A percentile compares a stretch with the other conserved stretches of the same genome.
These are phyloP conservation scores for Colletotrichum australisinense DNA, from an alignment of 2,329 filamentous ascomycete species.

Conservation along the genomic window DNA sequence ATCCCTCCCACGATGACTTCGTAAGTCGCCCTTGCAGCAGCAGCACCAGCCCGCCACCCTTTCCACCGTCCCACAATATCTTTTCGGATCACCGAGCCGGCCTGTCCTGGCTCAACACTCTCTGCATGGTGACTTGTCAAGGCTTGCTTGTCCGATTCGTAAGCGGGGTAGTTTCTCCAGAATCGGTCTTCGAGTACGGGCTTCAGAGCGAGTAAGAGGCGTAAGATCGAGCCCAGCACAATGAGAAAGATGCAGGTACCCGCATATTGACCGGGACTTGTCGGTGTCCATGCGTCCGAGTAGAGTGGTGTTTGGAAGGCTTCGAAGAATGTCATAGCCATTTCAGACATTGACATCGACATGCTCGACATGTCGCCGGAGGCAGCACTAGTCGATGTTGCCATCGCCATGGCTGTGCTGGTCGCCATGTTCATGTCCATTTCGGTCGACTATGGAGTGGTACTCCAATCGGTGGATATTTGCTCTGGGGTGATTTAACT, in stretches of 20 bases:
- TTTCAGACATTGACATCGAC: constrained; percentile 48
- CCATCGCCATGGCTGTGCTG: constrained; percentile 25
- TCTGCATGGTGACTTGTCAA: neutral
- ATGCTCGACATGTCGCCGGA: constrained; percentile 16
- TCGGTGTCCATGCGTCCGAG: constrained; percentile 79
- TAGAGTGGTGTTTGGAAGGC: constrained; percentile 63
- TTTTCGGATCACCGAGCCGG: neutral
- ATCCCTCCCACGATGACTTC: constrained; percentile 72
- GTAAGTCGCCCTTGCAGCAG: constrained; percentile 34
- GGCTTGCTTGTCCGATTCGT: neutral
- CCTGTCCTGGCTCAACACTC: neutral
- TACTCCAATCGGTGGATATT: neutral
- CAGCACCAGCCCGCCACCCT: constrained; percentile 34
- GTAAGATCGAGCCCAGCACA: constrained; percentile 76
- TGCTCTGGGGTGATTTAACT: no score
- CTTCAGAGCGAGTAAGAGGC: constrained; percentile 80
- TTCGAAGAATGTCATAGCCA: constrained; percentile 68
- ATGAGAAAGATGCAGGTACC: constrained; percentile 94
- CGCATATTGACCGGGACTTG: constrained; percentile 77
- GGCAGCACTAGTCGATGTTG: constrained; percentile 6
- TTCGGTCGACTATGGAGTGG: no score
- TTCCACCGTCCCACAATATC: constrained; percentile 19
- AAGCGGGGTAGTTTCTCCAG: constrained; percentile 27
- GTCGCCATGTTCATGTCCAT: constrained; percentile 31
- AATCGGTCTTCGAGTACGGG: constrained; percentile 69